Evolutionary conservation across 176 grass and related monocot species (phyloP).

Genomic region (Hordeum marinum): DNA sequence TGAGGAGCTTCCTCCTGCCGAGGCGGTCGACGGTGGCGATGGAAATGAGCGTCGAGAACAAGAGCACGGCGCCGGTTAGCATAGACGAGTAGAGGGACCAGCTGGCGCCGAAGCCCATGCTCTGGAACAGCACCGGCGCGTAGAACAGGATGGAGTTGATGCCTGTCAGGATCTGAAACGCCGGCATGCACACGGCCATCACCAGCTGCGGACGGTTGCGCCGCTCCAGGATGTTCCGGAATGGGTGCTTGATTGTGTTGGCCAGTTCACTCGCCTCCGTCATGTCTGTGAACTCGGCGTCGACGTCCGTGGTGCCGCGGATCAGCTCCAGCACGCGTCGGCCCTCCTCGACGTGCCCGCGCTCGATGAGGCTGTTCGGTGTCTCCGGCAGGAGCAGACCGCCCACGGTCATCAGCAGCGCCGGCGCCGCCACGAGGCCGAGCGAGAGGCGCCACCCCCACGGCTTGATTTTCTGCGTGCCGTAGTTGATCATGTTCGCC

Average conservation of each 20-base stretch:
- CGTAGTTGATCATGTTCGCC: slow-evolving; percentile 41
- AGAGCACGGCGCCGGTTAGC: slow-evolving; percentile 71
- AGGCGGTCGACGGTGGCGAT: slow-evolving; percentile 39
- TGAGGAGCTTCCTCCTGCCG: slow-evolving; percentile 52
- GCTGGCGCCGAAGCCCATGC: slow-evolving; percentile 71
- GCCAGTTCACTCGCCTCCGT: slow-evolving; percentile 67
- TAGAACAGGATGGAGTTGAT: slow-evolving; percentile 97
- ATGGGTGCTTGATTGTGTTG: slow-evolving; percentile 67
- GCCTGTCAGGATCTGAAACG: slow-evolving; percentile 79
- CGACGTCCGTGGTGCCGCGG: slow-evolving; percentile 59
- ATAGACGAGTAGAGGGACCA: slow-evolving; percentile 79
- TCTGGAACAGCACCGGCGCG: slow-evolving; percentile 85
- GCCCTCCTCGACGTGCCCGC: slow-evolving; percentile 41
- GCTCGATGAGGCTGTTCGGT: slow-evolving; percentile 85
- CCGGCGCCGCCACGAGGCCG: slow-evolving; percentile 32
- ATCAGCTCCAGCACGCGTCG: slow-evolving; percentile 63
- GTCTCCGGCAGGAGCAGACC: slow-evolving; percentile 79
- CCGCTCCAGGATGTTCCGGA: slow-evolving; percentile 71
- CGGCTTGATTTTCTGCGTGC: slow-evolving; percentile 35
- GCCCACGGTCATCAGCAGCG: slow-evolving; percentile 62
- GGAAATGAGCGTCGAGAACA: slow-evolving; percentile 48
- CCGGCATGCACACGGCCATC: slow-evolving; percentile 83
- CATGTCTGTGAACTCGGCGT: slow-evolving; percentile 85
- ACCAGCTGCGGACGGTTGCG: slow-evolving; percentile 78
- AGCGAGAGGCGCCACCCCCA: slow-evolving; percentile 59